phyloP scores from a whole-genome alignment of 768 basidiomycete species.

The Lepiota brunneoincarnata region DNA sequence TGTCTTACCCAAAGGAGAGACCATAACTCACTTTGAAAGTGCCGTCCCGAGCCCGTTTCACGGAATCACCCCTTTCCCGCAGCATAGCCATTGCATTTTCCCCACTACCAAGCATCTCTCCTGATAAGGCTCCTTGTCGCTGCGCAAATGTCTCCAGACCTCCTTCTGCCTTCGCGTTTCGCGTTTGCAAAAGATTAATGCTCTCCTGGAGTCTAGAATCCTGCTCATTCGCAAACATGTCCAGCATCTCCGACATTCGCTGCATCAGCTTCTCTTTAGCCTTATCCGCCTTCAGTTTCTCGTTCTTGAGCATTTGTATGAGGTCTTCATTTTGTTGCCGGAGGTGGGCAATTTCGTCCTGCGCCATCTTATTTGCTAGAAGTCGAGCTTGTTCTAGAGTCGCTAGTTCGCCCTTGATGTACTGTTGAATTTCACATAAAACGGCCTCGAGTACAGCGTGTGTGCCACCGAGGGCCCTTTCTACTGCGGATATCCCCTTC shows the following conservation, averaged over 20 bases:
- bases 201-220: conserved; percentile 64
- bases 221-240: conserved; percentile 65
- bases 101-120: conserved; percentile 36
- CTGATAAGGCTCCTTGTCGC: conserved; percentile 46
- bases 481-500: conserved; percentile 48
- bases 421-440: conserved; percentile 53
- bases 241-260: conserved; percentile 69
- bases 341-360: conserved; percentile 57
- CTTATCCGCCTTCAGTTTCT: conserved; percentile 62
- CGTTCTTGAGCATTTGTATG: conserved; percentile 56
- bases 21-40: conserved; percentile 12
- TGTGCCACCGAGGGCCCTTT: conserved; percentile 57
- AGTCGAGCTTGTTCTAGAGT: conserved; percentile 47
- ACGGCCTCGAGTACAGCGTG: conserved; percentile 59
- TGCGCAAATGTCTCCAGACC: conserved; percentile 44
- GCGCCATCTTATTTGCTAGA: conserved; percentile 40
- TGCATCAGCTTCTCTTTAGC: conserved; percentile 75
- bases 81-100: conserved; percentile 1
- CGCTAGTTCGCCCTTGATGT: conserved; percentile 54
- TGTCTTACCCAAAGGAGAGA: neutral
- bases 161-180: conserved; percentile 54
- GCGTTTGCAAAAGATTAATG: conserved; percentile 48
- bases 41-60: conserved; percentile 14
- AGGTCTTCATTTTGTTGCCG: conserved; percentile 71
- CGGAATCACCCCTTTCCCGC: conserved; percentile 6